Evolutionary conservation across 139 green algal genomes (phyloP), one percentile per base, ranked within the genome.

Genomic region (Chlamydomonas sphaeroides): DNA sequence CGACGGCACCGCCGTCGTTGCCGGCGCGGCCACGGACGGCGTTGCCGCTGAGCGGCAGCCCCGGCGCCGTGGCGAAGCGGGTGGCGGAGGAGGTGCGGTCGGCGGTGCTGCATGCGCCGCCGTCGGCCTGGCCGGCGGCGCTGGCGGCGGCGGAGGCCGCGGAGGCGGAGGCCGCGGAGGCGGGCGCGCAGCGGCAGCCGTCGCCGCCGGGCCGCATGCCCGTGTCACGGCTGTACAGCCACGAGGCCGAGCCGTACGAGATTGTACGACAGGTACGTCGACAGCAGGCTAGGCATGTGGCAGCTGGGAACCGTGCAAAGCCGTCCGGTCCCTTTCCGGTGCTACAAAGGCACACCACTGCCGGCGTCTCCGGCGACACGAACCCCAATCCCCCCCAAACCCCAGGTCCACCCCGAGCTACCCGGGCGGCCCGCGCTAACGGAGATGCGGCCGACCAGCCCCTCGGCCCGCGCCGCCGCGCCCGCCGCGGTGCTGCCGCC

Each of bases 221-320:
- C 25, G 39, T 80, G 38, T 80, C 72, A 8, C 72, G 72, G 25
- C 57, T 80, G 56, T 68, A 80, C 57, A 80, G 56, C 39, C 28
- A 56, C 17, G 56, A 68, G 53, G 72, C 72, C 8, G 72, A 80
- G 72, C 56, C 72, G 35, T 79, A 39, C 56, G 63, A 67, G 51
- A 18, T 66, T 23, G 51, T 66, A 21, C 53, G 35, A 30, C 36
- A 66, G 70, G 70, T 75, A 59, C 53, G n/a, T n/a, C n/a, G n/a
- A n/a, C n/a, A n/a, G n/a, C n/a, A n/a, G n/a, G n/a, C n/a, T n/a
- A n/a, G n/a, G n/a, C n/a, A n/a, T n/a, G n/a, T n/a, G n/a, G n/a
- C n/a, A n/a, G n/a, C n/a, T n/a, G n/a, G n/a, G n/a, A n/a, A n/a
- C n/a, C n/a, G n/a, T n/a, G n/a, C n/a, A n/a, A n/a, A n/a, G n/a